Base-by-base conservation (phyloP, 306 rosid species). In the Medicago lupulina region DNA sequence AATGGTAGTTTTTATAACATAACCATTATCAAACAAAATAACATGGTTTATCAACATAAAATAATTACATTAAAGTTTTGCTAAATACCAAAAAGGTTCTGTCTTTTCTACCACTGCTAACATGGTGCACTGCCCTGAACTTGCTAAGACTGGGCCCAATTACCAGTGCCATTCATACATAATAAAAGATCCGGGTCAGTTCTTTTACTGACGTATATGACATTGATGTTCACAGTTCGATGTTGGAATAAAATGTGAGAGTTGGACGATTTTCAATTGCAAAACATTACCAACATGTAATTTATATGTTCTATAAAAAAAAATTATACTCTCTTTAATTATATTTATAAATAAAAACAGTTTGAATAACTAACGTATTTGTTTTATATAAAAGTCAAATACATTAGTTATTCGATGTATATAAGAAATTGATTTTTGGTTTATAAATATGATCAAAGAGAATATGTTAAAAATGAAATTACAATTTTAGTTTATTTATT, bases 101-200 rank as follows among this genome's bases (percentile, higher is more conserved):
- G 66, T 60, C 18, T 13, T 28, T 28, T 60, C 41, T 60, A 28
- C 18, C 43, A 60, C 41, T 28, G 67, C 40, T 60, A 60, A 60
- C 67, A 60, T 28, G 40, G n/a, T 61, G 43, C 67, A 4, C 19
- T 61, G 67, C 18, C 18, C 43, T 31, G 43, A 61, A 28, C 43
- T 61, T 61, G 67, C 19, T 28, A 14, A 31, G 67, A 61, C 43
- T 28, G 41, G 67, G 8, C 67, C 67, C 11, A 61, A 61, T 61
- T 60, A 28, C 1, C 67, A 31, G 13, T n/a, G 21, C 57, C n/a
- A n/a, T 28, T 2, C 65, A 31, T 28, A 7, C 65, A 31, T 31
- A 60, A 61, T 31, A 31, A 7, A 61, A 31, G 67, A 61, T 61
- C 43, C 18, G 40, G 31, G 12, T 61, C 43, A 15, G 43, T 18